phyloP scores from a whole-genome alignment of 306 rosid genomes.

The Trifolium pratense region DNA sequence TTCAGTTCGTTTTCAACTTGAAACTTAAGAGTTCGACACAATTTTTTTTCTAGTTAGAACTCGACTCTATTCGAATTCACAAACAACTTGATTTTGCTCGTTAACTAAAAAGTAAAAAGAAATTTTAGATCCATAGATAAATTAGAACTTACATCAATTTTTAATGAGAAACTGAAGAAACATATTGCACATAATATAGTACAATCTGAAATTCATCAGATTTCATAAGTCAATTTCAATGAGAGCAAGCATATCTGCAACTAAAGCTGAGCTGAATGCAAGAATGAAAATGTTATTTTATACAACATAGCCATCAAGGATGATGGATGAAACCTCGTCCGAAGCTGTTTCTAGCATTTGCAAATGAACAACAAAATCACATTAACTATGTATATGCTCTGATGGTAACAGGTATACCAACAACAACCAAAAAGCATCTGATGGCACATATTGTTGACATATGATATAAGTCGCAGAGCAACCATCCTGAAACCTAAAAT shows the following conservation, averaged over 20 bases:
- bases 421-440: conserved; percentile 12
- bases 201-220: no score
- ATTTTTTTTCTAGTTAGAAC: no score
- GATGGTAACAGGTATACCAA: conserved; percentile 9
- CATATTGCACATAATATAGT: no score
- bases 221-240: no score
- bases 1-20: no score
- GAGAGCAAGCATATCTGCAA: conserved; percentile 14
- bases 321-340: neutral
- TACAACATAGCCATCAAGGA: conserved; percentile 9
- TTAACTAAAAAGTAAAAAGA: no score
- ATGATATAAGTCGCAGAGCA: neutral
- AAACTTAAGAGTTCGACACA: no score
- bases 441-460: neutral
- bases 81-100: no score
- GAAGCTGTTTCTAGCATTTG: neutral
- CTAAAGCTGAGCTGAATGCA: neutral
- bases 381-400: neutral
- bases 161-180: no score
- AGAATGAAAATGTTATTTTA: conserved; percentile 1
- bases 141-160: no score
- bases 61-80: no score
- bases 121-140: no score
- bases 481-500: conserved; percentile 11
- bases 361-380: conserved; percentile 2